Evolutionary conservation across 75 land plant species (phyloP), one percentile per base, ranked within the genome.

Genomic region (Chamaecyparis obtusa): DNA sequence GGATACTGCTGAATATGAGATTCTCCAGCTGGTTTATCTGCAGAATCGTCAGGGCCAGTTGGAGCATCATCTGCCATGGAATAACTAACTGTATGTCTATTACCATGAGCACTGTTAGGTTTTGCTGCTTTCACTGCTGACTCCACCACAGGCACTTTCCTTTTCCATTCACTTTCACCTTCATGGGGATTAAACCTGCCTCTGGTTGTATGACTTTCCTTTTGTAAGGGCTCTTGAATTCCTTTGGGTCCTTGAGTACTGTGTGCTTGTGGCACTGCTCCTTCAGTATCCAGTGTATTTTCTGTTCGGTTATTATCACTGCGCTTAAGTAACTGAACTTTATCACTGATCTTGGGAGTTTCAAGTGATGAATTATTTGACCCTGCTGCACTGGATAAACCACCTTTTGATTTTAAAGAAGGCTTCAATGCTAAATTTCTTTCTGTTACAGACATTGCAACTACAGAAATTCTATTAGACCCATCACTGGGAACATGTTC

Each of bases 101-200:
- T 83, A 85, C 14, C 39, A 33, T 83, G 87, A 46, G 54, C n/a
- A 67, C 78, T 15, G 27, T 85, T 71, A 36, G 75, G 33, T 14
- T 89, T 88, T 30, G 44, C 43, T 64, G 32, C 71, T 37, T 32
- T 55, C 10, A 21, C 24, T 57, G 27, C 27, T 6, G 75, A 16
- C 85, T 84, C 71, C 21, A 39, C 37, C 3, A 10, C 21, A 15
- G 76, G n/a, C 36, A 82, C 32, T 86, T 86, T 90, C 85, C 85
- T 93, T 55, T 32, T 89, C 93, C 91, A 87, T 16, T 87, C 92
- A 46, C 30, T 81, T 81, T 91, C 91, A 48, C 55, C 88, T 76
- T 90, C 93, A 43, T 91, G 89, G 44, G n/a, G 5, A 69, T 71
- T 86, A 27, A 86, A 51, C 60, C 77, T 88, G 24, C 89, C 88